Percentiles rank a stretch among this genome's conserved stretches.
Conservation (phyloP, 441 rosid species). For the Eutrema salsugineum region DNA sequence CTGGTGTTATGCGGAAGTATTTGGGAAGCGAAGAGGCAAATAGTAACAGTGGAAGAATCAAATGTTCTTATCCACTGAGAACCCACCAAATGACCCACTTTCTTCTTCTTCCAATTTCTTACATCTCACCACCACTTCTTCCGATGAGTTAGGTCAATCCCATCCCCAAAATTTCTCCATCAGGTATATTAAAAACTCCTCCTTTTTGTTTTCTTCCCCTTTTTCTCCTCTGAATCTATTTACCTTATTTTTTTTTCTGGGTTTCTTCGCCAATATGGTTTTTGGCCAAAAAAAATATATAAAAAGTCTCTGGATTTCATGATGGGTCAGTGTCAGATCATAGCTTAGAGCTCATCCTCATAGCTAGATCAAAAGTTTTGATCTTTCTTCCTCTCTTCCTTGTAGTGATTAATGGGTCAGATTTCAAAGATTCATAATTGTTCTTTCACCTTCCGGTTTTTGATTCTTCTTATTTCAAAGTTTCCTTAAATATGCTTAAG, state of each 20-base stretch:
- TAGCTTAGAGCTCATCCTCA: neutral
- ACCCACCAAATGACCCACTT: constrained; percentile 79
- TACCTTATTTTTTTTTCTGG: constrained; percentile 19
- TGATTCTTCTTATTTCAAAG: neutral
- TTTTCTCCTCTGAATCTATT: neutral
- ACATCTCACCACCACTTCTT: constrained; percentile 43
- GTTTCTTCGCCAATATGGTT: constrained; percentile 22
- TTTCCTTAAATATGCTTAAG: neutral
- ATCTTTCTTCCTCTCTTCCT: constrained; percentile 9
- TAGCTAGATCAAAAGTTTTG: constrained; percentile 15
- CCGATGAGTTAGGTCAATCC: constrained; percentile 60
- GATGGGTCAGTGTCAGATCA: constrained; percentile 24
- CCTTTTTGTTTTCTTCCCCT: neutral
- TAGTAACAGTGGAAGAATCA: constrained; percentile 53
- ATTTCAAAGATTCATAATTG: neutral
- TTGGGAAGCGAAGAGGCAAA: constrained; percentile 44
- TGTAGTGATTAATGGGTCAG: constrained; percentile 1
- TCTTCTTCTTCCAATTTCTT: constrained; percentile 47
- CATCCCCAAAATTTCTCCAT: constrained; percentile 74
- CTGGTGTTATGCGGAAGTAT: constrained; percentile 64
- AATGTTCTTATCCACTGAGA: constrained; percentile 93
- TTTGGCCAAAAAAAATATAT: neutral
- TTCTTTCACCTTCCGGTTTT: neutral
- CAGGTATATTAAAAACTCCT: constrained; percentile 46
- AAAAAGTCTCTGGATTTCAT: constrained; percentile 17